phyloP scores from a whole-genome alignment of 805 yeast species.

The Wickerhamomyces rabaulensis region DNA sequence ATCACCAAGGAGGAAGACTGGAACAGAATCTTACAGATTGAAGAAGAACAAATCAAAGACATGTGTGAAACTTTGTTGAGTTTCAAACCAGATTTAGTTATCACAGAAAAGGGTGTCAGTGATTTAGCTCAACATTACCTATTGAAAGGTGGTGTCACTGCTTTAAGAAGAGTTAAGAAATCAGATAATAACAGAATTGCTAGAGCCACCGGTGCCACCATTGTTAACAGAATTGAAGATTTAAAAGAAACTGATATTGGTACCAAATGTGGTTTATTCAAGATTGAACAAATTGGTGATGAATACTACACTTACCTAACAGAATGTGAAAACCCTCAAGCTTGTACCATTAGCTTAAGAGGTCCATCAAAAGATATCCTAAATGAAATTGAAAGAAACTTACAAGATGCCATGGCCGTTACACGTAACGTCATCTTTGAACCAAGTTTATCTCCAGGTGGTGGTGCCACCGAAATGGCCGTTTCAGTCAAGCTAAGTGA shows the following conservation, averaged over 20 bases:
- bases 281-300: slow-evolving; percentile 93
- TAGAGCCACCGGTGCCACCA: slow-evolving; percentile 95
- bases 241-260: slow-evolving; percentile 89
- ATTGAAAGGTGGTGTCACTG: slow-evolving; percentile 89
- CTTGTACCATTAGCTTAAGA: slow-evolving; percentile 88
- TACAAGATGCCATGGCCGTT: slow-evolving; percentile 98
- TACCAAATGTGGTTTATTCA: slow-evolving; percentile 80
- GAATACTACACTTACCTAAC: slow-evolving; percentile 88
- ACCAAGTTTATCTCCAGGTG: slow-evolving; percentile 96
- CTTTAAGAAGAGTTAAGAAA: slow-evolving; percentile 89
- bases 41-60: slow-evolving; percentile 90
- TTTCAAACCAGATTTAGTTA: slow-evolving; percentile 88
- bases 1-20: slow-evolving; percentile 95
- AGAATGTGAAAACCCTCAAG: slow-evolving; percentile 79
- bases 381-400: slow-evolving; percentile 92
- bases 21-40: slow-evolving; percentile 91
- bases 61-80: slow-evolving; percentile 82
- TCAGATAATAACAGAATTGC: slow-evolving; percentile 95
- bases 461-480: slow-evolving; percentile 99
- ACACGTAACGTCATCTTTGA: slow-evolving; percentile 92
- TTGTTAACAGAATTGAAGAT: slow-evolving; percentile 94
- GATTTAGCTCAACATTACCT: slow-evolving; percentile 96
- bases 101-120: slow-evolving; percentile 97
- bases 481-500: slow-evolving; percentile 84
- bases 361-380: slow-evolving; percentile 97